Evolutionary conservation across 176 grass and related monocot genomes (phyloP), one percentile per base, ranked within the genome.

Genomic region (Hordeum vulgare): DNA sequence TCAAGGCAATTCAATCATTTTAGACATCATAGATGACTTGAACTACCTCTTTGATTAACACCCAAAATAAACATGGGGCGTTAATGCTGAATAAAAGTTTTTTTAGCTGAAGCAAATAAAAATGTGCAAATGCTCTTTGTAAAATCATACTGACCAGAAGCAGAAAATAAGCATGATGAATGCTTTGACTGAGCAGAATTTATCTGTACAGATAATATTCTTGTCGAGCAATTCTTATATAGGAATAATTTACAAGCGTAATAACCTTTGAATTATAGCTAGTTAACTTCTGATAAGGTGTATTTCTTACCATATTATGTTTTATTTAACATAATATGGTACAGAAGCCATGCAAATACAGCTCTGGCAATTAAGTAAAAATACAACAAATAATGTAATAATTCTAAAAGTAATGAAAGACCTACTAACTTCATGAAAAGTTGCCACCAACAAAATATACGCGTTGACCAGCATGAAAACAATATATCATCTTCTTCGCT

Each of bases 131-230:
- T 26, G 39, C 3, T 44, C 3, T 71, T 71, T 15, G 44, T 47
- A 47, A 47, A 47, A 47, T 47, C 44, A 47, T 47, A 47, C 13
- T 47, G 13, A 47, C 2, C 41, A 74, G 8, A 49, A 74, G 68
- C 28, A 18, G 75, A 53, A 44, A 81, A 69, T 71, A 69, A 61
- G 23, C 26, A 51, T 51, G 1, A 17, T 37, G 57, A 66, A 45
- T 29, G 61, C n/a, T 81, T 89, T 81, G 41, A 15, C 71, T 10
- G 24, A 29, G 8, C 8, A 70, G 78, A 20, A 89, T 66, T 40
- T 20, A 61, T 70, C 68, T 24, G 18, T 5, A 20, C 26, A 69
- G 29, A 54, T 51, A 3, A 77, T 12, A 29, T 74, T 56, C 5
- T 74, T 7, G 4, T 44, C 3, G 10, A 44, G 47, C 54, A 34